Percentiles rank a stretch among this genome's conserved stretches.
phyloP scores from a whole-genome alignment of 306 rosid genomes.

The Rosa chinensis region DNA sequence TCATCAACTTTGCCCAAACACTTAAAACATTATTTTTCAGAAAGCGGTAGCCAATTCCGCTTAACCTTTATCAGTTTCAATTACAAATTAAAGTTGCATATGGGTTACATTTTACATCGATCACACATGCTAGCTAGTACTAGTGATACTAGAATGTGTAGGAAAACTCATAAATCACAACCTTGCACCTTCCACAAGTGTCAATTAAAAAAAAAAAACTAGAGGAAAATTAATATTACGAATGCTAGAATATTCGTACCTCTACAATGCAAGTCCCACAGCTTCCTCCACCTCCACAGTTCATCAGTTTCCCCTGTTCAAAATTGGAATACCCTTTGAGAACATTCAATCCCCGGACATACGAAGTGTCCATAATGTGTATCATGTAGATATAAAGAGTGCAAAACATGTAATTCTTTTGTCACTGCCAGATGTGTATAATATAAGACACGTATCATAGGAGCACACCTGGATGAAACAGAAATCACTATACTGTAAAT shows the following conservation, averaged over 20 bases:
- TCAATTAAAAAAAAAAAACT: neutral
- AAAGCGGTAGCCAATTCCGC: neutral
- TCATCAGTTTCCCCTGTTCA: slow-evolving; percentile 87
- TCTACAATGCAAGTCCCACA: slow-evolving; percentile 94
- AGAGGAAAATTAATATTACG: neutral
- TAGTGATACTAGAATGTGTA: no score
- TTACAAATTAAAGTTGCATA: neutral
- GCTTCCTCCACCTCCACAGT: slow-evolving; percentile 92
- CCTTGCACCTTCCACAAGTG: neutral
- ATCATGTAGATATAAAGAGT: neutral
- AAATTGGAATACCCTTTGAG: neutral
- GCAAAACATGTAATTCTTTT: no score
- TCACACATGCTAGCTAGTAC: neutral
- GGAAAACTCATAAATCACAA: neutral
- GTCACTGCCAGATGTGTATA: neutral
- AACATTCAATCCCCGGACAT: neutral
- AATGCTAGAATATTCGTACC: slow-evolving; percentile 36
- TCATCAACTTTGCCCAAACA: neutral
- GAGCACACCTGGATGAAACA: no score
- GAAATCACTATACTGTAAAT: no score
- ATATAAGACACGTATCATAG: neutral
- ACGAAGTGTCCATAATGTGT: neutral
- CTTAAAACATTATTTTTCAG: neutral
- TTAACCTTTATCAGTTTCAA: neutral
- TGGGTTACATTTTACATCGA: neutral